These are phyloP conservation scores for Dianthus caryophyllus DNA, from an alignment of 148 eudicot species.

Conservation along the genomic window DNA sequence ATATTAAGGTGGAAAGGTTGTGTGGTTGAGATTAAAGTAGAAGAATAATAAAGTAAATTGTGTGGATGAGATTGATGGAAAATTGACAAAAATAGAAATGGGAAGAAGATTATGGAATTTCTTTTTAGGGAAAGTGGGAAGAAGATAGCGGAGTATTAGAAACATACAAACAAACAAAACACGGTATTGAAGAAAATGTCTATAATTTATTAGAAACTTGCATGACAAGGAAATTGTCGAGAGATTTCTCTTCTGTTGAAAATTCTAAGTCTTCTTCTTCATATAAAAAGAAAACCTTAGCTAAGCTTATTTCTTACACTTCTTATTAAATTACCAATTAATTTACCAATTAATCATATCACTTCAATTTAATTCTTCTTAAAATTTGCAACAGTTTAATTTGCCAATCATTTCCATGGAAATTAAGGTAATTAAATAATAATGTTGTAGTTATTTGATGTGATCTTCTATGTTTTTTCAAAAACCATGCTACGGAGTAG, in stretches of 20 bases:
- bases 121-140: too few species aligned
- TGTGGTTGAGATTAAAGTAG: too few species aligned
- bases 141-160: too few species aligned
- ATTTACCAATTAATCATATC: slow-evolving; percentile 17
- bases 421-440: slow-evolving; percentile 22
- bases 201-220: background rate
- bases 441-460: slow-evolving; percentile 8
- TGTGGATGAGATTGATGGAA: too few species aligned
- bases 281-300: background rate
- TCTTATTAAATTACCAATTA: slow-evolving; percentile 9
- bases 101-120: too few species aligned
- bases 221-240: slow-evolving; percentile 17
- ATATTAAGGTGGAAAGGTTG: too few species aligned
- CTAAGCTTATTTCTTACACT: slow-evolving; percentile 3
- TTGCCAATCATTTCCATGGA: slow-evolving; percentile 21
- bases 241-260: slow-evolving; percentile 16
- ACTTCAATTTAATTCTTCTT: background rate
- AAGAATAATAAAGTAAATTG: too few species aligned
- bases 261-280: background rate
- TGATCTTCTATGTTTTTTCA: slow-evolving; percentile 9
- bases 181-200: background rate
- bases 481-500: background rate
- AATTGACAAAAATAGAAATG: too few species aligned
- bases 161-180: background rate
- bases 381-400: slow-evolving; percentile 12